phyloP scores from a whole-genome alignment of 306 rosid species.

The Cyamopsis tetragonoloba region DNA sequence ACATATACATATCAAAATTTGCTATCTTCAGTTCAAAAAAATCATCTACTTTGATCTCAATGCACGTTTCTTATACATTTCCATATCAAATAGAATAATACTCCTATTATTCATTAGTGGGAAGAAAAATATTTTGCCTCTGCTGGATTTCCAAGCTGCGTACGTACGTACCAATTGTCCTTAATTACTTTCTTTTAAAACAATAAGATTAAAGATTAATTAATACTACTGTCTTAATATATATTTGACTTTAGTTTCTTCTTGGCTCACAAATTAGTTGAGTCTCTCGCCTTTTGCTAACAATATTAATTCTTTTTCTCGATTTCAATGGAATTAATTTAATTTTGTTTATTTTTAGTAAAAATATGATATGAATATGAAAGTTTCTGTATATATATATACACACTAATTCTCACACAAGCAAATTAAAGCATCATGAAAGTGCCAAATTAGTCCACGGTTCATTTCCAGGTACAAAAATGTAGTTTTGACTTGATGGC shows the following conservation, averaged over 20 bases:
- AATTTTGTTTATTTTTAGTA: background rate
- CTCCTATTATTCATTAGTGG: background rate
- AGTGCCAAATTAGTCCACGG: background rate
- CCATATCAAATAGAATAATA: background rate
- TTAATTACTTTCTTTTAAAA: background rate
- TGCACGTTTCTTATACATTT: conserved; percentile 28
- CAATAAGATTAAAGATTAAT: no score
- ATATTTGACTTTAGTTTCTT: background rate
- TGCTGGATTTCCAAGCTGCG: conserved; percentile 9
- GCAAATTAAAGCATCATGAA: background rate
- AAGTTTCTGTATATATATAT: background rate
- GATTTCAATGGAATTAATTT: no score
- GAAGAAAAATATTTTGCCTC: background rate
- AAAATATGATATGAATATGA: no score
- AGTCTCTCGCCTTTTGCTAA: background rate
- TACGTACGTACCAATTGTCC: conserved; percentile 15
- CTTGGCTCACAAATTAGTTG: background rate
- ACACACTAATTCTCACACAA: no score
- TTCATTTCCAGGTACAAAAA: background rate
- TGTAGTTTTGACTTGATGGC: background rate
- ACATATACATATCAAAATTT: background rate
- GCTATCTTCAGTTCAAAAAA: conserved; percentile 15
- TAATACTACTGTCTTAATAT: background rate
- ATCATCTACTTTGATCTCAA: conserved; percentile 23
- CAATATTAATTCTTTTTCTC: no score